These are phyloP conservation scores for Moringa oleifera DNA, from an alignment of 345 rosid species.

Conservation along the genomic window DNA sequence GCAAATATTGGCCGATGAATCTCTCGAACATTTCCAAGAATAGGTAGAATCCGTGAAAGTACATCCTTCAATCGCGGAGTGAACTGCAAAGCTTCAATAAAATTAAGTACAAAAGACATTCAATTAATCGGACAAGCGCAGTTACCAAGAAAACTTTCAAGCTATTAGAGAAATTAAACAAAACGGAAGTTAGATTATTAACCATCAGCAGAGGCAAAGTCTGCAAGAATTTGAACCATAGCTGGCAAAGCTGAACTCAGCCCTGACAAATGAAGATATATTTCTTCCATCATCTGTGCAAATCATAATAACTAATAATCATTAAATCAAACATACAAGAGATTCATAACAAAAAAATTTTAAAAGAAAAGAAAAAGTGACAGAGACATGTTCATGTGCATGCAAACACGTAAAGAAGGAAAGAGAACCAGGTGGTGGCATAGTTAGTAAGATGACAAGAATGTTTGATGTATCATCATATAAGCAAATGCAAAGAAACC, in stretches of 20 bases:
- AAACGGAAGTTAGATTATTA: conserved; percentile 27
- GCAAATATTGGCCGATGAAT: conserved; percentile 86
- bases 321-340: conserved; percentile 12
- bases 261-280: conserved; percentile 73
- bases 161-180: conserved; percentile 11
- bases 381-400: background rate
- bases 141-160: conserved; percentile 8
- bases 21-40: conserved; percentile 91
- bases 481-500: background rate
- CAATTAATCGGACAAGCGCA: conserved; percentile 28
- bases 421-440: background rate
- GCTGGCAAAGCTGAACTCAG: conserved; percentile 76
- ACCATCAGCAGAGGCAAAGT: conserved; percentile 96
- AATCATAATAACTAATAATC: conserved; percentile 15
- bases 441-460: background rate
- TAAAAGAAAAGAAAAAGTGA: background rate
- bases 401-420: background rate
- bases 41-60: conserved; percentile 76
- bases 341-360: too few species aligned
- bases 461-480: background rate
- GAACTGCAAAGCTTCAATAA: conserved; percentile 85
- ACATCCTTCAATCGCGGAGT: conserved; percentile 88
- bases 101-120: conserved; percentile 20
- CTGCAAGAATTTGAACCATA: conserved; percentile 96
- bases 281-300: conserved; percentile 96